phyloP scores from a whole-genome alignment of 225 moss, liverwort and hornwort species.

The Sphagnum contortum region DNA sequence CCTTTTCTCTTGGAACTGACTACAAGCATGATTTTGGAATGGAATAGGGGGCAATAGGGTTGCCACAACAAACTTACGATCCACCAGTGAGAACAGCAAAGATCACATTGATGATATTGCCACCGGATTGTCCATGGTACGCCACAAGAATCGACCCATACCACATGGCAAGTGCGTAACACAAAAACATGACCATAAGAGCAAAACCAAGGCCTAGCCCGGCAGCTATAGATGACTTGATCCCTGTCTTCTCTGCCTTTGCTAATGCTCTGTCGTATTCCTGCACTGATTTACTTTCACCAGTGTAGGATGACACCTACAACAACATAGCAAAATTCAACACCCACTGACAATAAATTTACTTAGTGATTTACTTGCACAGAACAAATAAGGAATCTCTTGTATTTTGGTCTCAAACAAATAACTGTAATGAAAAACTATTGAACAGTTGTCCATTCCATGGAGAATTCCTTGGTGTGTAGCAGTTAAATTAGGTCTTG shows the following conservation, averaged over 20 bases:
- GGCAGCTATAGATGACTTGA: constrained; percentile 29
- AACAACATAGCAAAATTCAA: not conserved
- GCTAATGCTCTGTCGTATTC: constrained; percentile 61
- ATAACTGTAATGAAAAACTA: too few species aligned
- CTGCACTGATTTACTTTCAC: constrained; percentile 65
- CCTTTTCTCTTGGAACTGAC: too few species aligned
- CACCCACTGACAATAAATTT: not conserved
- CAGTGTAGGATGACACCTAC: constrained; percentile 76
- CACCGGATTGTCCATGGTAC: constrained; percentile 41
- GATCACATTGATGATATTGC: constrained; percentile 57
- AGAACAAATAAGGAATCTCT: not conserved
- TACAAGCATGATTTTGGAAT: too few species aligned
- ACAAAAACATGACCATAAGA: constrained; percentile 41
- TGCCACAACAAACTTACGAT: constrained; percentile 35
- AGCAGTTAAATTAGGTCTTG: too few species aligned
- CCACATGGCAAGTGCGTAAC: constrained; percentile 74
- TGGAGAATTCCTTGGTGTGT: too few species aligned
- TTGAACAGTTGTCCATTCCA: too few species aligned
- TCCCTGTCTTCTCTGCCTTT: constrained; percentile 59
- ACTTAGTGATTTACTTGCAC: not conserved
- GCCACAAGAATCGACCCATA: constrained; percentile 72
- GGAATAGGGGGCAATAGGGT: too few species aligned
- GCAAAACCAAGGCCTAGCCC: constrained; percentile 58
- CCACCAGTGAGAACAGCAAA: constrained; percentile 70
- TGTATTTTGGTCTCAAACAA: too few species aligned